Evolutionary conservation across 2,329 filamentous ascomycete species (phyloP), one percentile per base, ranked within the genome.

Genomic region (Colletotrichum australisinense): DNA sequence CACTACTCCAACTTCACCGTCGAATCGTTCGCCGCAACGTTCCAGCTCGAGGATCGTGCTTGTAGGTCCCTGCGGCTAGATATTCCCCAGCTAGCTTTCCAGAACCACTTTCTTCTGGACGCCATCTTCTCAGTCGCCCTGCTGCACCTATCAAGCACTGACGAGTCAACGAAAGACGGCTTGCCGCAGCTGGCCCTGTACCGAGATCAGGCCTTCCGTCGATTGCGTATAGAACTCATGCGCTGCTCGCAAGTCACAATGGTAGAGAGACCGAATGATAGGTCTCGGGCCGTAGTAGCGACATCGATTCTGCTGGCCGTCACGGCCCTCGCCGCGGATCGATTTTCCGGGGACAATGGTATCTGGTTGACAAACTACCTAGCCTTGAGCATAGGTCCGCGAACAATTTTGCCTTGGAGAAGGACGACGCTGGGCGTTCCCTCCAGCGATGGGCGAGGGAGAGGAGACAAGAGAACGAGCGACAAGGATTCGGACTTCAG

Each of bases 281-380:
- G 14, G 35, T 38, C 16, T 38, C 35, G 35, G 35, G 35, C 35
- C 35, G 35, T 38, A 14, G 12, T 38, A 12, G 35, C 14, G 35
- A 38, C 35, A 14, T 38, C 35, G 14, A 38, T 38, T 14, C 14
- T 38, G 11, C 35, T 38, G 35, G 35, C 35, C 35, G 35, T 56
- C n/a, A 56, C 53, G 1, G 53, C 53, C 22, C 26, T 57, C 22
- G 53, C 53, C 22, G 53, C 53, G n/a, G 53, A 57, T 57, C 24
- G 24, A 22, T 24, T 26, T 12, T 26, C 24, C 4, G 60, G 42
- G 9, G 30, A 63, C 12, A 22, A 63, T 19, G 60, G 60, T 1
- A 63, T 52, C 16, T 63, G 42, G 60, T 19, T 63, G 12, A 63
- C 60, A 24, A 63, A 63, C 26, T 63, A 42, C 24, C 60, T 63